Evolutionary conservation across 2,329 filamentous ascomycete species (phyloP).

Genomic region (Pseudocercospora fijiensis): DNA sequence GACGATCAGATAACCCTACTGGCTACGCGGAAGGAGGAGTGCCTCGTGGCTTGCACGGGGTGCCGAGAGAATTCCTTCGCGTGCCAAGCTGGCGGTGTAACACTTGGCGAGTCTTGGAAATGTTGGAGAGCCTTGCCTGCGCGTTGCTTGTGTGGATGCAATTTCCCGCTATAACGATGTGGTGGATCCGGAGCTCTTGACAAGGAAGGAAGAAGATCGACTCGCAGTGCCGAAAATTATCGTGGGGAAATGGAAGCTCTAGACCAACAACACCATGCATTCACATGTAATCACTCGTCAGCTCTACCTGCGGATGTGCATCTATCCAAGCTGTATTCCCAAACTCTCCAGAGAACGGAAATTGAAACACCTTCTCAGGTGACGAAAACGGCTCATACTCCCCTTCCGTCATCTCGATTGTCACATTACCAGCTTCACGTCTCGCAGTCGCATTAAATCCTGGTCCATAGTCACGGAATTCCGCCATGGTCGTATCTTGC

Average conservation of each 20-base stretch:
- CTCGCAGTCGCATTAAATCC: conserved; percentile 55
- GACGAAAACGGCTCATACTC: conserved; percentile 42
- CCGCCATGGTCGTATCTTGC: conserved; percentile 55
- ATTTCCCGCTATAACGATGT: not conserved
- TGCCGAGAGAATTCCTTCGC: conserved; percentile 13
- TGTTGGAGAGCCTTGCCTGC: conserved; percentile 3
- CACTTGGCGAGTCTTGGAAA: conserved; percentile 17
- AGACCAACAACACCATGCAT: not conserved
- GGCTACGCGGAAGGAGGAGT: conserved; percentile 1
- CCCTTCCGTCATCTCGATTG: conserved; percentile 47
- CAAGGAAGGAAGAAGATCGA: conserved; percentile 1
- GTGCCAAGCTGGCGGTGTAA: conserved; percentile 19
- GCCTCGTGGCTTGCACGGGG: conserved; percentile 15
- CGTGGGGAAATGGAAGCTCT: not conserved
- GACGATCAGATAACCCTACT: not conserved
- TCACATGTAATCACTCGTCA: not conserved
- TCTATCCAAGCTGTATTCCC: conserved; percentile 55
- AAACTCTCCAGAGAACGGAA: conserved; percentile 44
- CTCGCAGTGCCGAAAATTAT: not conserved
- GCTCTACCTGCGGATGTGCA: conserved; percentile 18
- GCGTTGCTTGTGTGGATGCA: conserved; percentile 5
- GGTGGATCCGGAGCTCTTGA: not conserved
- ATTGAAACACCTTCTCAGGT: conserved; percentile 50
- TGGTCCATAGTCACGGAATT: conserved; percentile 54
- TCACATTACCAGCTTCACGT: conserved; percentile 42